Evolutionary conservation across 2,329 filamentous ascomycete species (phyloP).

Genomic region (Penicillium polonicum): DNA sequence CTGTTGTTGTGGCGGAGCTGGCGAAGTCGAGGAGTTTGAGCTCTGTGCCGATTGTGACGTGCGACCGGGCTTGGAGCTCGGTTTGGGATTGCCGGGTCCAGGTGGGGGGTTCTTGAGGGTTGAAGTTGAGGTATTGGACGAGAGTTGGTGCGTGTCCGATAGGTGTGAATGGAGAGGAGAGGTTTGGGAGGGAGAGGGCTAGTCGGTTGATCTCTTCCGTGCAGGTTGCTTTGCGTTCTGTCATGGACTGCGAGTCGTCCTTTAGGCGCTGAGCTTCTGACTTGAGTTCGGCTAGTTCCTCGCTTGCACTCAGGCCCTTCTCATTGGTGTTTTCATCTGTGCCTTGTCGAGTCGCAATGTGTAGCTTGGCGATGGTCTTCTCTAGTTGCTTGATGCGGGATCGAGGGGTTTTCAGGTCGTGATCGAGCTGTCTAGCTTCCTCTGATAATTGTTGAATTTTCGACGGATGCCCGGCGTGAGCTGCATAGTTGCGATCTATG

Average conservation of each 20-base stretch:
- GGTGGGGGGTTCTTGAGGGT: conserved; percentile 48
- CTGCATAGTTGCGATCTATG: conserved; percentile 75
- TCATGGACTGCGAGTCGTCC: conserved; percentile 35
- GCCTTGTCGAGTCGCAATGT: conserved; percentile 26
- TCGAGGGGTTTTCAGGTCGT: conserved; percentile 41
- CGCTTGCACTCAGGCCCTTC: conserved; percentile 1
- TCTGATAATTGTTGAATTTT: conserved; percentile 49
- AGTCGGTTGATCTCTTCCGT: conserved; percentile 67
- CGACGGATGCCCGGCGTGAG: conserved; percentile 52
- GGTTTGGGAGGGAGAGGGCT: conserved; percentile 78
- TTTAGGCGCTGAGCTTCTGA: conserved; percentile 42
- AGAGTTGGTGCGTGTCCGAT: conserved; percentile 64
- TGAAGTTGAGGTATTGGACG: conserved; percentile 75
- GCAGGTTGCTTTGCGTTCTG: conserved; percentile 32
- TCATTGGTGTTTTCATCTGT: neutral
- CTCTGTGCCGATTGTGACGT: conserved; percentile 81
- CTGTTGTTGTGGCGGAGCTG: conserved; percentile 74
- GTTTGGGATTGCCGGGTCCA: conserved; percentile 27
- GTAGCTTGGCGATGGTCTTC: conserved; percentile 40
- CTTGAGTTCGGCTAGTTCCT: conserved; percentile 31
- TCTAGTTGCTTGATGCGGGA: conserved; percentile 47
- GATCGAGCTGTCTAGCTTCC: conserved; percentile 40
- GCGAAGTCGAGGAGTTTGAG: conserved; percentile 91
- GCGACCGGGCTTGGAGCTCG: conserved; percentile 55
- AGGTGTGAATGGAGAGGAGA: conserved; percentile 76